These are phyloP conservation scores for Phytophthora pisi DNA, from an alignment of 352 stramenopile genomes.

Conservation along the genomic window DNA sequence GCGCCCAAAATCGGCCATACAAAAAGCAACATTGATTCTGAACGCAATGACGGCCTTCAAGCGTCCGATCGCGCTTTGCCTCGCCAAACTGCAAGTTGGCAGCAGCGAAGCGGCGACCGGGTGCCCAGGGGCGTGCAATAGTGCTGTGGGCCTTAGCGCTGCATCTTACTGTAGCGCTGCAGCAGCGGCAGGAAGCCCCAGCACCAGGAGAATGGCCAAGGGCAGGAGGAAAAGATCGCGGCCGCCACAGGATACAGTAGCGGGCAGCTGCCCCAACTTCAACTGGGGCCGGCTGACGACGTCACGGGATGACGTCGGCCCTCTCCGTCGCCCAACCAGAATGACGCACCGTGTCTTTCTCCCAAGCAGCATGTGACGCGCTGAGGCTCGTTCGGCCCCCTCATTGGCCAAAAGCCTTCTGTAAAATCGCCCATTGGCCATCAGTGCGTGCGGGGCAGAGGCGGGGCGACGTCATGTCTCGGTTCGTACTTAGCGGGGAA, in stretches of 20 bases:
- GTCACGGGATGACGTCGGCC: constrained; percentile 27
- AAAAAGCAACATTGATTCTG: constrained; percentile 16
- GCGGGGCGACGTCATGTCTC: constrained; percentile 31
- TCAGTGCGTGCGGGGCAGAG: neutral
- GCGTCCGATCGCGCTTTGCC: constrained; percentile 14
- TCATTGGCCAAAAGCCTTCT: constrained; percentile 17
- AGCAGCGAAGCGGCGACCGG: neutral
- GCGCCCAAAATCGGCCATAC: constrained; percentile 4
- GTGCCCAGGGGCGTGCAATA: neutral
- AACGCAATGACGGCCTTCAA: constrained; percentile 16
- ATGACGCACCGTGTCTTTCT: constrained; percentile 34
- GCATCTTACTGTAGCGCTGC: neutral
- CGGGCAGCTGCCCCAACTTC: constrained; percentile 11
- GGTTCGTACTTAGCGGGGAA: constrained; percentile 25
- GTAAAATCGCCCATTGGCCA: neutral
- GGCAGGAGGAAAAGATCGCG: neutral
- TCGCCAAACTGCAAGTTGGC: constrained; percentile 7
- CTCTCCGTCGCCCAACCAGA: constrained; percentile 6
- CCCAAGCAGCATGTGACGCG: constrained; percentile 28
- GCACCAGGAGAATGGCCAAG: neutral
- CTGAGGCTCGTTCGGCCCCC: neutral
- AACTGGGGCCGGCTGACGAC: constrained; percentile 16
- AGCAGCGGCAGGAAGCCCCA: neutral
- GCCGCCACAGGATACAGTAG: neutral
- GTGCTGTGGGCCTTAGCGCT: too few species aligned